Evolutionary conservation across 176 grass and related monocot species (phyloP).

Genomic region (Lolium multiflorum): DNA sequence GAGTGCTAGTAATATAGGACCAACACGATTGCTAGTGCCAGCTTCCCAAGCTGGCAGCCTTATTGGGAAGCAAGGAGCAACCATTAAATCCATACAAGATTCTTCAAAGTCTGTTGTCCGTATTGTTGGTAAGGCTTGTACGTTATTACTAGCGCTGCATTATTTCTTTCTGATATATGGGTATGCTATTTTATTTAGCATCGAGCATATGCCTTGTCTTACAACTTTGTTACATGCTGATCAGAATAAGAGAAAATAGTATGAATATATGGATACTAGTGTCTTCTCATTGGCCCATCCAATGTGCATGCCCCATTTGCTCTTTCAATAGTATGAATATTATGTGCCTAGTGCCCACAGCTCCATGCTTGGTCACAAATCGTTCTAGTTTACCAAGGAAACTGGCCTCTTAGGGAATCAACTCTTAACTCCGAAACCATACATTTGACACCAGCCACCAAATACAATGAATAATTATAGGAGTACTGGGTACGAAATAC

Average conservation of each 20-base stretch:
- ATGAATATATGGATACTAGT: not conserved
- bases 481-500: not conserved
- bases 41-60: slow-evolving; percentile 87
- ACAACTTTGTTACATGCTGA: not conserved
- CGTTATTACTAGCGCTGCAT: slow-evolving; percentile 16
- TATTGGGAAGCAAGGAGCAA: slow-evolving; percentile 93
- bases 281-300: not conserved
- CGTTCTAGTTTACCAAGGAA: not conserved
- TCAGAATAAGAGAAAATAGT: not conserved
- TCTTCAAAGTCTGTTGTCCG: slow-evolving; percentile 63
- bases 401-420: not conserved
- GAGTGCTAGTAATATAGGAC: slow-evolving; percentile 56
- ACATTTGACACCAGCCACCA: not conserved
- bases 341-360: not conserved
- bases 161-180: slow-evolving; percentile 17
- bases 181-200: slow-evolving; percentile 20
- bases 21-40: slow-evolving; percentile 85
- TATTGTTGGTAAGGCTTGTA: slow-evolving; percentile 71
- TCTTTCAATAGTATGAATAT: slow-evolving; percentile 18
- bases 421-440: not conserved
- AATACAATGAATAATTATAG: not conserved
- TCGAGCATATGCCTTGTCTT: slow-evolving; percentile 13
- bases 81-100: slow-evolving; percentile 95
- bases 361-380: slow-evolving; percentile 14
- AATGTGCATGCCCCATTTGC: not conserved